These are phyloP conservation scores for Linum tenue DNA, from an alignment of 345 rosid species.

Conservation along the genomic window DNA sequence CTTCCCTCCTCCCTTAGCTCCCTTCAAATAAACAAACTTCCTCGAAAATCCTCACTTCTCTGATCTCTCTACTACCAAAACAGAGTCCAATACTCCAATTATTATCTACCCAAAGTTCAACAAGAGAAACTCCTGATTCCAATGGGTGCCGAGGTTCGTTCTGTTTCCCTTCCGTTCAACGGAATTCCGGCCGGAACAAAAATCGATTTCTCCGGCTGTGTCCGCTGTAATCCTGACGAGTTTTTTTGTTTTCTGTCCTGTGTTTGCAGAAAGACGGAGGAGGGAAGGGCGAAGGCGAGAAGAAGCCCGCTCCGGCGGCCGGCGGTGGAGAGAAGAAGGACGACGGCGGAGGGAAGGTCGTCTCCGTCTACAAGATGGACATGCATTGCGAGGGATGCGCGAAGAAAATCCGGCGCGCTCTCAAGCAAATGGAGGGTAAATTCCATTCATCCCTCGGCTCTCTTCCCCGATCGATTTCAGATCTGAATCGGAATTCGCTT, in stretches of 20 bases:
- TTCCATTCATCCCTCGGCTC: too few species aligned
- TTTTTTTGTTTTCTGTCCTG: not conserved
- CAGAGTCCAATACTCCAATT: too few species aligned
- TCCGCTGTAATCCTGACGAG: not conserved
- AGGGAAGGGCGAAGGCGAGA: constrained; percentile 27
- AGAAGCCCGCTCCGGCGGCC: constrained; percentile 25
- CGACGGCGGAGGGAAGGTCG: constrained; percentile 18
- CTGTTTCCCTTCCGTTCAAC: not conserved
- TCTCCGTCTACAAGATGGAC: constrained; percentile 55
- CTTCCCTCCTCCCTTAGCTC: constrained; percentile 8
- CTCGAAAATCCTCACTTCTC: not conserved
- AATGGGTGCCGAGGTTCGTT: constrained; percentile 44
- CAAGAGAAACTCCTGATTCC: too few species aligned
- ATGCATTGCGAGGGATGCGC: constrained; percentile 95
- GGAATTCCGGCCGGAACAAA: too few species aligned
- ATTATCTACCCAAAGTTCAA: too few species aligned
- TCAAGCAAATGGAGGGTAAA: constrained; percentile 21
- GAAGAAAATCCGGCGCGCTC: constrained; percentile 29
- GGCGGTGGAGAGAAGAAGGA: constrained; percentile 26
- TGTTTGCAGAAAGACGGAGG: constrained; percentile 26
- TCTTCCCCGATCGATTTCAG: not conserved
- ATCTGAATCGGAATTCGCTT: not conserved
- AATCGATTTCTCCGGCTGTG: not conserved
- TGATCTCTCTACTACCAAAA: too few species aligned
- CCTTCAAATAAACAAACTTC: constrained; percentile 18